phyloP scores from a whole-genome alignment of 208 protist genomes.

The Vickermania spadyakhi region DNA sequence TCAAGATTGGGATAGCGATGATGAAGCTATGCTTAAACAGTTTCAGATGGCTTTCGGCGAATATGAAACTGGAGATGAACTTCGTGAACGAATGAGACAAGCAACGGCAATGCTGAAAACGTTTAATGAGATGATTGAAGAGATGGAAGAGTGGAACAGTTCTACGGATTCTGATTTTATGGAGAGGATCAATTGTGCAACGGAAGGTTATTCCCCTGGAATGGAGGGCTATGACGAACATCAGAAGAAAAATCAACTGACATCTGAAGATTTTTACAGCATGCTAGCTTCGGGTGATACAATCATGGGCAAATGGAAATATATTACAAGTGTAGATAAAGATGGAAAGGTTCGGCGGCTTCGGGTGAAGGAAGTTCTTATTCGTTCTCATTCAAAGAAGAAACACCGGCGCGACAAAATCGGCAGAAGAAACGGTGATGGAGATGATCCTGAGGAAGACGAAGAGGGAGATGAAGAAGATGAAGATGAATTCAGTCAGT shows the following conservation, averaged over 20 bases:
- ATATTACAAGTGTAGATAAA: neutral
- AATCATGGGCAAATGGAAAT: conserved; percentile 2
- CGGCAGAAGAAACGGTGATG: no score
- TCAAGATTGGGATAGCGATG: conserved; percentile 67
- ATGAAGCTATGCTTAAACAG: conserved; percentile 21
- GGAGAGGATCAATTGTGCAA: conserved; percentile 1
- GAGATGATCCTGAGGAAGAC: conserved; percentile 4
- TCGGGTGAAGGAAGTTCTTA: conserved; percentile 2
- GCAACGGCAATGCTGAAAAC: conserved; percentile 7
- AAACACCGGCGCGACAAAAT: neutral
- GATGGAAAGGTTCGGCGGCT: conserved; percentile 1
- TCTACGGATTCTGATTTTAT: conserved; percentile 4
- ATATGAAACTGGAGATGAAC: conserved; percentile 15
- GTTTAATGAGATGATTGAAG: conserved; percentile 35
- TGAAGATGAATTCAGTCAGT: neutral
- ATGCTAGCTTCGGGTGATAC: neutral
- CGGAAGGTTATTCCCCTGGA: neutral
- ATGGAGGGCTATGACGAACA: neutral
- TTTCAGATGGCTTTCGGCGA: neutral
- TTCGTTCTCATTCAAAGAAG: neutral
- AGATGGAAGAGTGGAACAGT: conserved; percentile 17
- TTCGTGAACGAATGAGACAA: conserved; percentile 5
- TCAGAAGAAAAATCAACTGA: neutral
- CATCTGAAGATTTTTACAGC: neutral
- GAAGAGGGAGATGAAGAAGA: conserved; percentile 1